Percentiles rank a stretch among this genome's conserved stretches.
phyloP scores from a whole-genome alignment of 495 filamentous ascomycete genomes.

The Astrothelium macrocarpum region DNA sequence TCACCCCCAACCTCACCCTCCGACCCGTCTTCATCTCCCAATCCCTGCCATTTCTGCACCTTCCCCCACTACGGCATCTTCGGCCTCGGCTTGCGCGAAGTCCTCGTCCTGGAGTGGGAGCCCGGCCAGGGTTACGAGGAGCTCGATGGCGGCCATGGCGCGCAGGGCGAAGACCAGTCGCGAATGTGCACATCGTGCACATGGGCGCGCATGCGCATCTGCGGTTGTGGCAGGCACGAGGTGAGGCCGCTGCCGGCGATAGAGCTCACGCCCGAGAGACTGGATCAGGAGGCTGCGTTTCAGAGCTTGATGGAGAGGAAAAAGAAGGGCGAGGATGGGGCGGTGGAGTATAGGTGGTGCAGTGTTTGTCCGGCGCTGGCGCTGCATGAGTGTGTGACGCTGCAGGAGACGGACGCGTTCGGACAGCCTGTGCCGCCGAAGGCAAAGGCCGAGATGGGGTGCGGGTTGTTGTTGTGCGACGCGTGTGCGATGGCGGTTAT shows the following conservation, averaged over 20 bases:
- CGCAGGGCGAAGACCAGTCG: slow-evolving; percentile 25
- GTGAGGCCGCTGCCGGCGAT: slow-evolving; percentile 18
- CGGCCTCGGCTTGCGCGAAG: slow-evolving; percentile 27
- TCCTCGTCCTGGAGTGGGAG: slow-evolving; percentile 26
- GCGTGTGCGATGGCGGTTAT: slow-evolving; percentile 27
- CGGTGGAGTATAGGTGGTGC: slow-evolving; percentile 30
- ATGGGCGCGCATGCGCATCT: too few relatives aligned
- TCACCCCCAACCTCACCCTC: too few relatives aligned
- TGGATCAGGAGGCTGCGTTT: slow-evolving; percentile 25
- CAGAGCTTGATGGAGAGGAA: neutral
- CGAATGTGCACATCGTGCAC: slow-evolving; percentile 36
- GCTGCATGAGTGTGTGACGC: slow-evolving; percentile 27
- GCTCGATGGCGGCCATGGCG: slow-evolving; percentile 27
- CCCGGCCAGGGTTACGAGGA: slow-evolving; percentile 29
- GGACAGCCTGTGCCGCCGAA: slow-evolving; percentile 9
- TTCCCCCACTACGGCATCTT: slow-evolving; percentile 31
- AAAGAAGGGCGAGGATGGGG: neutral
- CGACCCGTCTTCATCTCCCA: too few relatives aligned
- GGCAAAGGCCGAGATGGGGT: slow-evolving; percentile 23
- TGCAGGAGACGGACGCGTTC: slow-evolving; percentile 14
- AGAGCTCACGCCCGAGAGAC: neutral
- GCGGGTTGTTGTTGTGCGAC: slow-evolving; percentile 36
- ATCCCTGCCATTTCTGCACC: slow-evolving; percentile 36
- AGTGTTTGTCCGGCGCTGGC: slow-evolving; percentile 35
- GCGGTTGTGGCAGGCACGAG: slow-evolving; percentile 29